Evolutionary conservation across 2,329 filamentous ascomycete species (phyloP), one percentile per base, ranked within the genome.

Genomic region (Epichloe coenophiala): DNA sequence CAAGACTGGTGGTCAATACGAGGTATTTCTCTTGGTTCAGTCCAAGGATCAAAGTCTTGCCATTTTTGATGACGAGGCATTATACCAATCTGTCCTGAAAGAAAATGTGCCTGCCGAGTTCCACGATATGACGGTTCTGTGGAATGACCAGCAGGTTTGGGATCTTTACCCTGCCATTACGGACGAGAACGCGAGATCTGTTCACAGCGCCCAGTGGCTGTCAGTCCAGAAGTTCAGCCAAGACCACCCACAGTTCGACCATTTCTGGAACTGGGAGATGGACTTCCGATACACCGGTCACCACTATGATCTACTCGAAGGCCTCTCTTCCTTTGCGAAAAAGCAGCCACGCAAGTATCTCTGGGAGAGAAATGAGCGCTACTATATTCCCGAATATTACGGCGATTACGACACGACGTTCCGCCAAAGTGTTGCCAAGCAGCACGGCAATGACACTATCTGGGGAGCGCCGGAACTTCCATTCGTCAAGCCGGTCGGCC

Each of bases 241-340:
- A 59, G 83, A 84, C 47, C 83, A 88, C 59, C 85, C 85, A 0
- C 81, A 91, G 59, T 93, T 86, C 56, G 84, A 90, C 57, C 88
- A 78, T 59, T 75, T 88, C 57, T 93, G 87, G 86, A 90, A 91
- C 63, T 90, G 86, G 86, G 88, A 93, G 62, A 86, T 88, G 68
- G 86, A 93, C 61, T 81, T 84, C 35, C 77, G 88, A 45, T 84
- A 85, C 60, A 88, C 82, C 0, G 87, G 87, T 8, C 86, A 93
- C 56, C 83, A 89, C 67, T 90, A 91, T 65, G 83, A 91, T 58
- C 78, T 91, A 56, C 77, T 88, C 42, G 76, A 83, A 57, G 81
- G 81, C 54, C 66, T 88, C 7, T 67, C 69, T 21, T 65, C 73
- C 1, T 88, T 86, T 68, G 77, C 78, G 27, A 76, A 75, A 63